Evolutionary conservation across 768 basidiomycete species (phyloP), one percentile per base, ranked within the genome.

Genomic region (Leucogyrophana mollusca): DNA sequence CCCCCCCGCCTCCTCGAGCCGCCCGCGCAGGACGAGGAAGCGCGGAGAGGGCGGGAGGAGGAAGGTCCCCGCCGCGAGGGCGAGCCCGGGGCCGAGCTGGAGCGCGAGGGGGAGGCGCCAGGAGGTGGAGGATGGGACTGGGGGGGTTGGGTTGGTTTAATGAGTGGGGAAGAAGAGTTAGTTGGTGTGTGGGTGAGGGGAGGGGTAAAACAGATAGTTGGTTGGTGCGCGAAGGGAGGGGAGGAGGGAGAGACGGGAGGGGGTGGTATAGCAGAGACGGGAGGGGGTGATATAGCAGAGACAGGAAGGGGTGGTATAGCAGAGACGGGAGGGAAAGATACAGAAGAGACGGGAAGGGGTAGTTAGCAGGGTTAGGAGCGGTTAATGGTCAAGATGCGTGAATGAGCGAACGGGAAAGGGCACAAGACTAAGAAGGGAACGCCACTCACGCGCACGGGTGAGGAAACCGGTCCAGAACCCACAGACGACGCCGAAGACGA

Each of bases 391-490:
- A n/a, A n/a, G n/a, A n/a, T n/a, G n/a, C n/a, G n/a, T n/a, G n/a
- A n/a, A n/a, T n/a, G n/a, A n/a, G n/a, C n/a, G n/a, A n/a, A n/a
- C n/a, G n/a, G n/a, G 9, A 33, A 33, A n/a, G 9, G 32, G 9
- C n/a, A 9, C n/a, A n/a, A 33, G 32, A 33, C n/a, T 9, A 33
- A 33, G 32, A n/a, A n/a, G n/a, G 27, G 13, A 30, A 30, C 13
- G 27, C 25, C 3, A 66, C 79, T 27, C 56, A 87, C 86, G 56
- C 17, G 75, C 62, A 11, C 89, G 79, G 0, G 88, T 91, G 35
- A 78, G 56, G 57, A 86, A 92, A 0, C 89, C 90, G 4, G 79
- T 76, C 89, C 90, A 91, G 56, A 91, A 92, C 2, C 89, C 89
- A 11, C 87, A 66, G 0, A 92, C 87, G 4, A 90, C 88, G 3